Conservation (phyloP, 2,329 filamentous ascomycete genomes). For the Cadophora sp. region DNA sequence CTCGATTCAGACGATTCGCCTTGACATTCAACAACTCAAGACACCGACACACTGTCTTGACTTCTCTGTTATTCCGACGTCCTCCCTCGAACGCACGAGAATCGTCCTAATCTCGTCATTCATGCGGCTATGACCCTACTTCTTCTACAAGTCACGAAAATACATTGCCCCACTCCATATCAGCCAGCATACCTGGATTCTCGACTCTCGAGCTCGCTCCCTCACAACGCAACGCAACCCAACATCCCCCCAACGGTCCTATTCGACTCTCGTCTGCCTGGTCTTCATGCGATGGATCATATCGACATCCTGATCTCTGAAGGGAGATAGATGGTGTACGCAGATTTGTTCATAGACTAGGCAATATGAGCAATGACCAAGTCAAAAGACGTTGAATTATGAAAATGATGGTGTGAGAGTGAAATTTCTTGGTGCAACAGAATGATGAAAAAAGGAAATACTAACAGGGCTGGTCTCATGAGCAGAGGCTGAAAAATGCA, state of each 20-base stretch:
- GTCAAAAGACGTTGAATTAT: constrained; percentile 3
- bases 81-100: constrained; percentile 47
- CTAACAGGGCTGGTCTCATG: background rate
- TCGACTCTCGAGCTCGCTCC: constrained; percentile 40
- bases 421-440: background rate
- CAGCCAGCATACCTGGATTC: constrained; percentile 30
- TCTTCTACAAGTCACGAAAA: constrained; percentile 45
- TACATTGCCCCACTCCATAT: constrained; percentile 31
- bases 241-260: constrained; percentile 29
- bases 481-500: background rate
- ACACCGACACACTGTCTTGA: constrained; percentile 47
- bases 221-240: constrained; percentile 32
- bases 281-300: constrained; percentile 29
- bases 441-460: background rate
- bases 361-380: constrained; percentile 35
- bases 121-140: constrained; percentile 47
- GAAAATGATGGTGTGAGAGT: background rate
- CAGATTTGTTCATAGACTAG: constrained; percentile 38
- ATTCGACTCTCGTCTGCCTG: constrained; percentile 35
- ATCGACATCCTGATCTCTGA: constrained; percentile 37
- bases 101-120: constrained; percentile 49
- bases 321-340: constrained; percentile 36
- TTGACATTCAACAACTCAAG: constrained; percentile 46
- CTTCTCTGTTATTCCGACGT: constrained; percentile 45
- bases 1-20: constrained; percentile 46